Evolutionary conservation across 495 filamentous ascomycete genomes (phyloP), one percentile per base, ranked within the genome.

Genomic region (Hypoxylon rickii): DNA sequence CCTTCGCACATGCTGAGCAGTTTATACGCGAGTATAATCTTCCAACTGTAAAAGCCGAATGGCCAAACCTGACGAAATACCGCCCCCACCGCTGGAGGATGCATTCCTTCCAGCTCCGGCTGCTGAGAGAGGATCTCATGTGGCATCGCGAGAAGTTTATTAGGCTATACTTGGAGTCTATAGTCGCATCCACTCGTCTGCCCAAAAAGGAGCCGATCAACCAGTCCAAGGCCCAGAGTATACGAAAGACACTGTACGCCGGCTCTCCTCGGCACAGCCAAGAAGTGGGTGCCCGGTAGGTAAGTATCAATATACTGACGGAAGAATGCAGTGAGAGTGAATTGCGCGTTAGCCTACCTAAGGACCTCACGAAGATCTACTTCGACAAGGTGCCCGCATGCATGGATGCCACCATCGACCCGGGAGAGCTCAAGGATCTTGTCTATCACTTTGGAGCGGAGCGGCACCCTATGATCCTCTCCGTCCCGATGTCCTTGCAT

Each of bases 1-100:
- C 51, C 17, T 68, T 63, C 39, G 63, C 65, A 0, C 65, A 68
- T 33, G 55, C 65, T 3, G 55, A 65, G 43, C 58, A 68, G 38
- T 68, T 44, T 21, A 49, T 53, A 21, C 51, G 22, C 22, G 59
- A 63, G 19, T 42, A 57, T 29, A 29, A 53, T 26, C 48, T 63
- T 1, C 52, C 53, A 0, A 1, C 6, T 13, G 7, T 26, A 12
- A 52, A 40, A 22, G 17, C 16, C 15, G 59, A 63, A 40, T 52
- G 39, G 47, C 59, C 52, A 7, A 58, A 63, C 36, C 19, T 56
- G 11, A 20, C 36, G n/a, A 58, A 57, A 36, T 58, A 63, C 43
- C 48, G 52, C 11, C 59, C 58, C 7, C 22, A 21, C 1, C 52
- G 29, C 20, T 46, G 33, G 24, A 37, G 18, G n/a, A 19, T 63